Conservation (phyloP, 768 basidiomycete species). For the Leucocoprinus sp. region DNA sequence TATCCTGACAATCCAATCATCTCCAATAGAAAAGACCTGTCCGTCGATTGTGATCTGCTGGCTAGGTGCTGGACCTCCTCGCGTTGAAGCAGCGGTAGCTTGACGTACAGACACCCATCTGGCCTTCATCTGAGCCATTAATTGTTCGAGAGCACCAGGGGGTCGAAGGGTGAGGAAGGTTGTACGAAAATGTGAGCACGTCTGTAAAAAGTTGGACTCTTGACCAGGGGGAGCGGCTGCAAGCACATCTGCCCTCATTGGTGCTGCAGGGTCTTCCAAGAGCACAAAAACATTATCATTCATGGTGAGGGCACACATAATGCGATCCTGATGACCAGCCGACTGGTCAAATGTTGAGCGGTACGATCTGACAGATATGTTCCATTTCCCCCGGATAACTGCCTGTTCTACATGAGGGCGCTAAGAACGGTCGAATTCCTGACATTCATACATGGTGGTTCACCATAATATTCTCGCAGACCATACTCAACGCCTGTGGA, state of each 20-base stretch:
- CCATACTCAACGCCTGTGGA: constrained; percentile 56
- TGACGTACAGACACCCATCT: constrained; percentile 69
- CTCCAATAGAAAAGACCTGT: constrained; percentile 65
- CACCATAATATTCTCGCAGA: constrained; percentile 56
- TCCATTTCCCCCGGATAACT: constrained; percentile 54
- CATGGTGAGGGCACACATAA: constrained; percentile 73
- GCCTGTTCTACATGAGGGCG: constrained; percentile 36
- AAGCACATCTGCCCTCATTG: constrained; percentile 54
- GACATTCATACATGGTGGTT: constrained; percentile 54
- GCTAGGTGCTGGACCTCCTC: constrained; percentile 30
- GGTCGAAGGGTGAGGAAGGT: constrained; percentile 73
- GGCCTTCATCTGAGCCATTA: constrained; percentile 65
- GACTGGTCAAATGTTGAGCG: constrained; percentile 61
- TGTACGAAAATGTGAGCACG: constrained; percentile 60
- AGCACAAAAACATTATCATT: constrained; percentile 74
- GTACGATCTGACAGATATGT: constrained; percentile 62
- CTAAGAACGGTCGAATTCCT: constrained; percentile 8
- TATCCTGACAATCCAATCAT: constrained; percentile 73
- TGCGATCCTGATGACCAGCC: constrained; percentile 52
- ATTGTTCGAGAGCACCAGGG: constrained; percentile 66
- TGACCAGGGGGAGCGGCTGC: constrained; percentile 35
- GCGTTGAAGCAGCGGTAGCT: constrained; percentile 13
- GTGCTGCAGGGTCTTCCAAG: constrained; percentile 69
- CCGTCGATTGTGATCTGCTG: constrained; percentile 69
- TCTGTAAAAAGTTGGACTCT: constrained; percentile 34